These are phyloP conservation scores for Rhodotorula sp. DNA, from an alignment of 1,284 basidiomycete species.

Conservation along the genomic window DNA sequence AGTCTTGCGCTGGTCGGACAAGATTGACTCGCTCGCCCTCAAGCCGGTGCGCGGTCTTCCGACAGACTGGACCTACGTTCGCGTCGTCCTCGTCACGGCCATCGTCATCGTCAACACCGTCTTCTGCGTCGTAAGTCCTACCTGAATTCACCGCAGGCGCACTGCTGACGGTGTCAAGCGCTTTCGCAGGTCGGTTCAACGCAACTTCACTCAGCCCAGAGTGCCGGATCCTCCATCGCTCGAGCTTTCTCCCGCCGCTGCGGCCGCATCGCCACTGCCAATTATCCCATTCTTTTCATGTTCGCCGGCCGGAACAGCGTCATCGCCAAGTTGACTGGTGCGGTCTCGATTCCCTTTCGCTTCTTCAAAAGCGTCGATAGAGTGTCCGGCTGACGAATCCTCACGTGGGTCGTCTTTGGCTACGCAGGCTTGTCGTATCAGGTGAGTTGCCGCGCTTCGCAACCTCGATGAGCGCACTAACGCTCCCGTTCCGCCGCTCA, in stretches of 20 bases:
- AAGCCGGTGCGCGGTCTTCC: not conserved
- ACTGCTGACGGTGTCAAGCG: not conserved
- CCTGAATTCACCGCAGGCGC: not conserved
- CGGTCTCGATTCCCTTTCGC: not conserved
- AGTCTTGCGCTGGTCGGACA: slow-evolving; percentile 4
- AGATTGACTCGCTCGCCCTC: slow-evolving; percentile 6
- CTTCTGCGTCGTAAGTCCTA: slow-evolving; percentile 11
- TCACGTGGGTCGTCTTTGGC: too few species aligned
- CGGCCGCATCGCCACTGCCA: slow-evolving; percentile 29
- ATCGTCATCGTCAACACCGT: slow-evolving; percentile 12
- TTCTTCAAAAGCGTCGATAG: too few species aligned
- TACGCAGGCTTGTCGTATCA: slow-evolving; percentile 28
- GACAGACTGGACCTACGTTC: slow-evolving; percentile 23
- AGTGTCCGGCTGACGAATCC: not conserved
- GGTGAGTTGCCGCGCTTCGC: not conserved
- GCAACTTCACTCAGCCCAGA: too few species aligned
- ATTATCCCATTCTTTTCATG: slow-evolving; percentile 22
- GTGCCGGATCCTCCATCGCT: not conserved
- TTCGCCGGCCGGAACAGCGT: slow-evolving; percentile 31
- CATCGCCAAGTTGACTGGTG: slow-evolving; percentile 22
- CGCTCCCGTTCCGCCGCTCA: not conserved
- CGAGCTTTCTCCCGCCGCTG: slow-evolving; percentile 6
- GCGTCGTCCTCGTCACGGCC: slow-evolving; percentile 2
- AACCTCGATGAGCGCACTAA: not conserved
- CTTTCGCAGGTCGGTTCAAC: not conserved